phyloP scores from a whole-genome alignment of 257 asterid species.

The Solanum chilense region DNA sequence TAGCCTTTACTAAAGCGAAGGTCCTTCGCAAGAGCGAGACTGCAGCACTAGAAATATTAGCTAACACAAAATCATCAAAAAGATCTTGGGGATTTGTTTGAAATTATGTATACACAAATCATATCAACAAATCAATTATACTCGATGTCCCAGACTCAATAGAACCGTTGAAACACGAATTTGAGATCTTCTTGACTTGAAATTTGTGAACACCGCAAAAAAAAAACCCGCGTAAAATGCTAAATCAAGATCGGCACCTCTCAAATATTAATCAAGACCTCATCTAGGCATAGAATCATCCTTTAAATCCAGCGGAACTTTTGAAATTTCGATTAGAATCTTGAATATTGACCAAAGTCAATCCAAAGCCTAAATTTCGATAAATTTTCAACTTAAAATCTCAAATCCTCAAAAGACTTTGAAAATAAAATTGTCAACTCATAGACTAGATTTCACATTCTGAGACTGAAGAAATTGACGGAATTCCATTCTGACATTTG shows the following conservation, averaged over 20 bases:
- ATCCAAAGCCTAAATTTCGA: neutral
- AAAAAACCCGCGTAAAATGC: neutral
- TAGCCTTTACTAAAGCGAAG: too few species aligned
- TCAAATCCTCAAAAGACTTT: neutral
- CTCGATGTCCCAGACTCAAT: neutral
- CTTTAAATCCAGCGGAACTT: neutral
- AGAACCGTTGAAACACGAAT: neutral
- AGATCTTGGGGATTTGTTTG: neutral
- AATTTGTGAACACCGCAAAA: neutral
- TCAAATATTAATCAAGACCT: neutral
- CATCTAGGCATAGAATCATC: neutral
- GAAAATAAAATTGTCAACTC: neutral
- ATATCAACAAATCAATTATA: too few species aligned
- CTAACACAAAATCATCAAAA: neutral
- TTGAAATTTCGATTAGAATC: neutral
- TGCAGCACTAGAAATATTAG: too few species aligned
- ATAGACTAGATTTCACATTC: neutral
- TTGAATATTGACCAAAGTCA: neutral
- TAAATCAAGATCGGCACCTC: neutral
- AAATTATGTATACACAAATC: too few species aligned
- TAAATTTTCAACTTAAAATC: neutral
- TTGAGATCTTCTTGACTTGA: neutral
- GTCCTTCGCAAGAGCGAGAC: neutral
- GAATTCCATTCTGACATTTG: neutral
- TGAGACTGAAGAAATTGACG: too few species aligned